A percentile compares a stretch with the other conserved stretches of the same genome.
phyloP scores from a whole-genome alignment of 495 filamentous ascomycete species.

The Talaromyces ruber region DNA sequence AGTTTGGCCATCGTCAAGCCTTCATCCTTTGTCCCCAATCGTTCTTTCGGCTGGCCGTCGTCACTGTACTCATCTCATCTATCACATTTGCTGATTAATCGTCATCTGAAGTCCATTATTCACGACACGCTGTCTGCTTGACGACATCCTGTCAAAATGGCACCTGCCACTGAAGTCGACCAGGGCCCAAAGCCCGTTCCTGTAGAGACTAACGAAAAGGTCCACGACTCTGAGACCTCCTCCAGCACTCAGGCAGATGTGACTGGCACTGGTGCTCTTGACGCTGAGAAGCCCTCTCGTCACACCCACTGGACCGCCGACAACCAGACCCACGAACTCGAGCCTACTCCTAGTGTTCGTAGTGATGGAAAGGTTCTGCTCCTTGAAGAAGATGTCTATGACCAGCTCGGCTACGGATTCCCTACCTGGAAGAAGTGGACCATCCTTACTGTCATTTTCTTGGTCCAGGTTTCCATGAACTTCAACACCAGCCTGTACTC shows the following conservation, averaged over 20 bases:
- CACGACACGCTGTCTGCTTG: background rate
- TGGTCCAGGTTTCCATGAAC: conserved; percentile 51
- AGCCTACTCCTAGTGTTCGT: conserved; percentile 13
- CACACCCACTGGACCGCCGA: conserved; percentile 6
- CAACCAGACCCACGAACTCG: conserved; percentile 16
- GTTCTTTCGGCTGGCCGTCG: background rate
- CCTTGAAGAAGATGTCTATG: conserved; percentile 49
- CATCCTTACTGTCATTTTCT: conserved; percentile 52
- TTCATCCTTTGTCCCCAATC: background rate
- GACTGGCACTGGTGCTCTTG: conserved; percentile 3
- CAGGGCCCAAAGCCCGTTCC: conserved; percentile 12
- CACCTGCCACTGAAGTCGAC: conserved; percentile 7
- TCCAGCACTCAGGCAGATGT: conserved; percentile 25
- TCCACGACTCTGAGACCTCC: conserved; percentile 25
- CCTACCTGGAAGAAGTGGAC: conserved; percentile 46
- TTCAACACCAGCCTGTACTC: conserved; percentile 51
- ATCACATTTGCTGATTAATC: background rate
- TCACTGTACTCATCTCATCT: background rate
- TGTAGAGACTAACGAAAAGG: conserved; percentile 17
- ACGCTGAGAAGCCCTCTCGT: conserved; percentile 2
- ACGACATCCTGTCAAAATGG: conserved; percentile 2
- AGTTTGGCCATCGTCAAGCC: background rate
- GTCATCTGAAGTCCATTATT: background rate
- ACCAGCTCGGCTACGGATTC: conserved; percentile 47
- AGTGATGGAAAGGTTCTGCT: conserved; percentile 32